phyloP scores from a whole-genome alignment of 352 stramenopile species.

The Globisporangium nagaii region DNA sequence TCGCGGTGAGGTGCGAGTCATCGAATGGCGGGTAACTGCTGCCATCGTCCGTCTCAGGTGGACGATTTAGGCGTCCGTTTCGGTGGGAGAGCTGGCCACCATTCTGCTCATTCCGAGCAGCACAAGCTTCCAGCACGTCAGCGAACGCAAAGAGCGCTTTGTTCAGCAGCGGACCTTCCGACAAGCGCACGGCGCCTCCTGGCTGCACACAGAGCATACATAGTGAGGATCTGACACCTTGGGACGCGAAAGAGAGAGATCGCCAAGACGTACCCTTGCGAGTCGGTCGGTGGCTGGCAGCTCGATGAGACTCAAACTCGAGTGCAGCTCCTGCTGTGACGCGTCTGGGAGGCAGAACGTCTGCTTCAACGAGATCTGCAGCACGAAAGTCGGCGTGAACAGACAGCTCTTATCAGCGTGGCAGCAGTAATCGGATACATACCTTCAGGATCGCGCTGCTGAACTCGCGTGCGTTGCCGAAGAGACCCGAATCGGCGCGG shows the following conservation, averaged over 20 bases:
- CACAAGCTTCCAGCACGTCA: conserved; percentile 22
- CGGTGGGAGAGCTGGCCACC: no score
- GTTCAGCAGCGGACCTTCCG: conserved; percentile 48
- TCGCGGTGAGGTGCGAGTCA: conserved; percentile 27
- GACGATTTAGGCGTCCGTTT: not conserved
- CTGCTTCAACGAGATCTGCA: conserved; percentile 39
- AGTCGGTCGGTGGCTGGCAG: conserved; percentile 44
- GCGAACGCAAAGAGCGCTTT: conserved; percentile 45
- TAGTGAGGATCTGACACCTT: not conserved
- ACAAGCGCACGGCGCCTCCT: conserved; percentile 25
- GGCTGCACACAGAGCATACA: conserved; percentile 9
- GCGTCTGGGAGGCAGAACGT: conserved; percentile 26
- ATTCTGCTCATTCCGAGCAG: not conserved
- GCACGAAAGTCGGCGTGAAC: not conserved
- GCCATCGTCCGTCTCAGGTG: not conserved
- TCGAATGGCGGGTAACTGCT: conserved; percentile 18
- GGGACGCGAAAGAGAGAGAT: no score
- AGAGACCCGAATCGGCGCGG: conserved; percentile 24
- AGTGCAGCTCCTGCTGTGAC: conserved; percentile 32
- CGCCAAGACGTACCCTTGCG: conserved; percentile 19
- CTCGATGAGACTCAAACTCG: conserved; percentile 38
- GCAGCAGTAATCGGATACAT: no score
- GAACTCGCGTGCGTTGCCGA: conserved; percentile 42
- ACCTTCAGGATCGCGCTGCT: conserved; percentile 43
- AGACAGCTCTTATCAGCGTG: not conserved